Base-by-base conservation (phyloP, 1,284 basidiomycete genomes). In the Phellopilus nigrolimitatus region DNA sequence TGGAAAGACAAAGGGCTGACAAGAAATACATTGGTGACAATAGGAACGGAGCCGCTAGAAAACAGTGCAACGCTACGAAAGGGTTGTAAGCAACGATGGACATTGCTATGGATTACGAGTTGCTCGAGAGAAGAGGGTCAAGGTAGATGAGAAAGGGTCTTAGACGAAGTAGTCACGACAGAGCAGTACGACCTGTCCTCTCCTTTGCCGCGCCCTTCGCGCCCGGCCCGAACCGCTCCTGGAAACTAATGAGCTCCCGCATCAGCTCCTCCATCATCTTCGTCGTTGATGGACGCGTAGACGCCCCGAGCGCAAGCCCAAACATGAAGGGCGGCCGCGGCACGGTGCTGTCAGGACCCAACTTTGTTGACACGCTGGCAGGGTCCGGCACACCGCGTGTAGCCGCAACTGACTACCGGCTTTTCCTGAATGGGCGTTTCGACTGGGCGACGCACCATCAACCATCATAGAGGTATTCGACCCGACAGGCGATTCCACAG, bases 191-290 rank as follows among this genome's bases (percentile, higher is more conserved):
- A 3, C 53, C 42, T 17, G 33, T 64, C 49, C 74, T 71, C 48
- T 75, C 73, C 49, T 81, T 73, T 39, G 83, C 81, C 62, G 80
- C 77, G 53, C 67, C 72, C 68, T 82, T 78, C 43, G 69, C 64
- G 36, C 79, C 74, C 5, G 74, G 73, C 21, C 88, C 86, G 71
- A 89, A 93, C 47, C 82, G 78, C 64, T 94, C 90, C 69, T 95
- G 91, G 64, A 95, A 95, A 42, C 69, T 73, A 57, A 91, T 89
- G 36, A 95, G 68, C 64, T 94, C 91, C 61, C 88, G 79, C 79
- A 91, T 91, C 4, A 95, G 71, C 61, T 87, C 86, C 66, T 93
- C 91, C 82, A 95, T 88, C 71, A 89, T 75, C 67, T 80, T 82
- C 75, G 88, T 83, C 42, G 84, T 86, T 54, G 69, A 69, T 42